A percentile compares a stretch with the other conserved stretches of the same genome.
Evolutionary conservation across 2,329 filamentous ascomycete species (phyloP).

Genomic region (Venturia aucupariae): DNA sequence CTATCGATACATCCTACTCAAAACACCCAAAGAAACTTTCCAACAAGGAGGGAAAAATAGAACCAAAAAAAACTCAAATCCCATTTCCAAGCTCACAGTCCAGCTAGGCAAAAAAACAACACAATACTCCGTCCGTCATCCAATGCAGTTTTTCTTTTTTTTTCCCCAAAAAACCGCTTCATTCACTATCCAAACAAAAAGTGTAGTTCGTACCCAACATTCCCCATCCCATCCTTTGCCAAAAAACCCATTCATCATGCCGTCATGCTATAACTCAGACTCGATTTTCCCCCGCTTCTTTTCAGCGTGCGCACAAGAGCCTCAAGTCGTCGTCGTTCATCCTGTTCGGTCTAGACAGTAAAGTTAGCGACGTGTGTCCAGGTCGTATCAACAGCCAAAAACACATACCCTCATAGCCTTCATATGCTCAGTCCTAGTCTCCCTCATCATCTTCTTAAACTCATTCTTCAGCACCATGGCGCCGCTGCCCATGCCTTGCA

Average conservation of each 20-base stretch:
- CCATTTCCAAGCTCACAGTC: too few relatives aligned
- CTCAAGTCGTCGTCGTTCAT: constrained; percentile 60
- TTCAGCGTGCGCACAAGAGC: constrained; percentile 47
- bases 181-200: not conserved
- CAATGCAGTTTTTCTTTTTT: not conserved
- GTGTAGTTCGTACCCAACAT: not conserved
- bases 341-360: constrained; percentile 53
- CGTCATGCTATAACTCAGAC: constrained; percentile 21
- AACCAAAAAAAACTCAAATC: too few relatives aligned
- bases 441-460: constrained; percentile 75
- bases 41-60: too few relatives aligned
- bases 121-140: not conserved
- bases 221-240: not conserved
- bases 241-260: not conserved
- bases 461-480: constrained; percentile 62
- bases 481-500: constrained; percentile 31
- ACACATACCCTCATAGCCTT: constrained; percentile 53
- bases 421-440: constrained; percentile 56
- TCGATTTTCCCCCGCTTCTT: constrained; percentile 30
- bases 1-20: too few relatives aligned
- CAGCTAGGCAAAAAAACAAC: not conserved
- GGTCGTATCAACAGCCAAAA: constrained; percentile 3
- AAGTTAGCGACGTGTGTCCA: constrained; percentile 19
- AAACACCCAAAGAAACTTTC: too few relatives aligned
- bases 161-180: not conserved